Evolutionary conservation across 306 rosid species (phyloP).

Genomic region (Quercus glauca): DNA sequence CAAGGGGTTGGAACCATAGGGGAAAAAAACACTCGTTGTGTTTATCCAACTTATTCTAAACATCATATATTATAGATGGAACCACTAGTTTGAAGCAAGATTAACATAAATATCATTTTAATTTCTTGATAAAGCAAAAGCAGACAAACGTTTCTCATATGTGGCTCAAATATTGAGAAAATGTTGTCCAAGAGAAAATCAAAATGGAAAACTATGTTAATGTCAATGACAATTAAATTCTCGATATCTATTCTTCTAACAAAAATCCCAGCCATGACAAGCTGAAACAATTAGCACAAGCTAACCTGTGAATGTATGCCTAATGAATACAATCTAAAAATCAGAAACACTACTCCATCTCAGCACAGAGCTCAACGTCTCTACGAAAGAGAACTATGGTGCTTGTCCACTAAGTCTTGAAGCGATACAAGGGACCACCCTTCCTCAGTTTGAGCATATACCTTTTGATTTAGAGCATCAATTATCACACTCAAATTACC

Average conservation of each 20-base stretch:
- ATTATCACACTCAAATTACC: too few species aligned
- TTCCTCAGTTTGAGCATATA: too few species aligned
- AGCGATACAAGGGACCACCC: too few species aligned
- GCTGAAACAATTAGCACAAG: background rate
- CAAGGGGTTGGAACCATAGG: background rate
- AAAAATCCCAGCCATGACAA: background rate
- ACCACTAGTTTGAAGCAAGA: background rate
- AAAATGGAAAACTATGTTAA: background rate
- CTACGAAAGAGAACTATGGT: constrained; percentile 43
- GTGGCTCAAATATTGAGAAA: background rate
- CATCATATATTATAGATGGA: background rate
- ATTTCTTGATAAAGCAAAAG: background rate
- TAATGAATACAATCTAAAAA: background rate
- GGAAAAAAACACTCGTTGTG: background rate
- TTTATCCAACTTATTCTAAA: background rate
- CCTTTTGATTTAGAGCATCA: too few species aligned
- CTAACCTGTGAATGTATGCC: background rate
- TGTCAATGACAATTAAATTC: background rate
- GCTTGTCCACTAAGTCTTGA: constrained; percentile 66
- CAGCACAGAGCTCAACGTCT: constrained; percentile 20
- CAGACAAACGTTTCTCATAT: background rate
- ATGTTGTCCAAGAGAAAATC: background rate
- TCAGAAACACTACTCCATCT: background rate
- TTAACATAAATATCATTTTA: background rate
- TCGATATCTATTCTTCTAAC: background rate